A percentile compares a stretch with the other conserved stretches of the same genome.
Conservation (phyloP, 75 land plant genomes). For the Selaginella moellendorffii region DNA sequence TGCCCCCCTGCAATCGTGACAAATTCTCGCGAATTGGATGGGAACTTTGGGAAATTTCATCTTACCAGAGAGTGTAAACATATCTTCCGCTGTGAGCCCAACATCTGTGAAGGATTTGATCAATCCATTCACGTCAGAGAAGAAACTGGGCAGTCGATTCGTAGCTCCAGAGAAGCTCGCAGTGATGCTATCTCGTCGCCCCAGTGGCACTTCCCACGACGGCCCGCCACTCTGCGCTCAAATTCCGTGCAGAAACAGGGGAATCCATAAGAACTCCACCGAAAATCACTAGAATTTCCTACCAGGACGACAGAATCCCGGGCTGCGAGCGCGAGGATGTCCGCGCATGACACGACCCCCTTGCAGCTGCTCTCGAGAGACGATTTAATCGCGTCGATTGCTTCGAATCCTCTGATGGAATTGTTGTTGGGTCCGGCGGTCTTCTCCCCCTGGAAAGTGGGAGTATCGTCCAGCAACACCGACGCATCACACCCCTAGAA, state of each 20-base stretch:
- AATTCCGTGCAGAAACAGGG: too few relatives aligned
- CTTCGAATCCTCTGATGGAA: not conserved
- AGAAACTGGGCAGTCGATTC: not conserved
- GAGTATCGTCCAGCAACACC: not conserved
- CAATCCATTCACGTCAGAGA: not conserved
- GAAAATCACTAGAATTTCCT: not conserved
- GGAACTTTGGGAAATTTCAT: too few relatives aligned
- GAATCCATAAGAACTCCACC: not conserved
- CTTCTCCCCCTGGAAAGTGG: not conserved
- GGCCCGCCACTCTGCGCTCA: slow-evolving; percentile 11
- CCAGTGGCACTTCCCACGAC: slow-evolving; percentile 6
- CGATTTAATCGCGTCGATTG: not conserved
- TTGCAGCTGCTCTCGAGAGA: not conserved
- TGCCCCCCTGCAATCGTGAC: not conserved
- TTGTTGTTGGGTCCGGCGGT: not conserved
- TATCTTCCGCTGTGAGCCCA: not conserved
- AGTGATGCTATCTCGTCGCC: slow-evolving; percentile 11
- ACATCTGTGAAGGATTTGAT: not conserved
- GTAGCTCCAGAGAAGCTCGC: slow-evolving; percentile 11
- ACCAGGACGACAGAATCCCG: not conserved
- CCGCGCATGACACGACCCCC: not conserved
- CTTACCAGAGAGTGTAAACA: not conserved
- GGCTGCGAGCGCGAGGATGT: not conserved
- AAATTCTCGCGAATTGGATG: too few relatives aligned
- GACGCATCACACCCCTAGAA: not conserved